Evolutionary conservation across 1,284 basidiomycete species (phyloP), one percentile per base, ranked within the genome.

Genomic region (Golubevia sp.): DNA sequence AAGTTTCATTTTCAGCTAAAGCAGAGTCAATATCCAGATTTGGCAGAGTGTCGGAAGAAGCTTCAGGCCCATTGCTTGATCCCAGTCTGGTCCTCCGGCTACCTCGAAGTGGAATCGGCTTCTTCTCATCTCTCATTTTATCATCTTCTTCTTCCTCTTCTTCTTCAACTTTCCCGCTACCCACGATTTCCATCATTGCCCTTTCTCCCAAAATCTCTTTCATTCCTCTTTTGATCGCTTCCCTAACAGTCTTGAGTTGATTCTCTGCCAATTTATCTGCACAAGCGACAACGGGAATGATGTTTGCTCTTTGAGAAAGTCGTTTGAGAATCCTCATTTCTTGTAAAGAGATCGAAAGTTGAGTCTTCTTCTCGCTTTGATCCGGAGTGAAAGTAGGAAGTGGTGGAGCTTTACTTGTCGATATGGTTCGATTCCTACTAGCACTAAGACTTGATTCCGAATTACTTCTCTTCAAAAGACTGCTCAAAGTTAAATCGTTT

Each of bases 261-360:
- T 59, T 51, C 21, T 51, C 58, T 6, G 58, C 52, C 7, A 59
- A 54, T 20, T 54, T 21, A 38, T 59, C 58, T 13, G 49, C 25
- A 21, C 55, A 54, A 23, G 24, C 58, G 25, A 59, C 38, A 30
- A 59, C 30, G 18, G 58, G 58, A 34, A 59, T 48, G 15, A 59
- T 38, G 27, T 59, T 59, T 25, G 38, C 49, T 51, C 48, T 51
- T 15, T 23, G 20, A 18, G 49, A 23, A 15, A 59, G 58, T 4
- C 58, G 44, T 7, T 51, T 52, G 58, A 59, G 50, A 25, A 59
- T 54, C 30, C 49, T 50, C 26, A 59, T 21, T n/a, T 59, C 58
- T 21, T 27, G 25, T 6, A 34, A 34, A 0, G 38, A 54, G 13
- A 59, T 50, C 21, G 49, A 51, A 38, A 59, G 58, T 24, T 34